A percentile compares a stretch with the other conserved stretches of the same genome.
Conservation (phyloP, 768 basidiomycete species). For the Mycena metata region DNA sequence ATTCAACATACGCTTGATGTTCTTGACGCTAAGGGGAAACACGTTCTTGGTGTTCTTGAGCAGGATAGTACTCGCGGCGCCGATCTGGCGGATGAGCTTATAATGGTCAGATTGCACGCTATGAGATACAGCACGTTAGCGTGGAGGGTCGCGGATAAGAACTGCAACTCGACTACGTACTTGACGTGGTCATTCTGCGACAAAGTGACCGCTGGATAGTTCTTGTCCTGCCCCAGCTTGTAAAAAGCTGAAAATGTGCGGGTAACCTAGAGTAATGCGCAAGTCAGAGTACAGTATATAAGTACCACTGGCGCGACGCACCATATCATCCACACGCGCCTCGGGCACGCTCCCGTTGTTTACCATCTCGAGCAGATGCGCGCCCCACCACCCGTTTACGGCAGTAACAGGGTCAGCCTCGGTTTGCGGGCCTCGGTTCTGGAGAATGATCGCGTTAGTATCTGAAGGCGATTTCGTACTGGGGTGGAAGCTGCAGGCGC, state of each 20-base stretch:
- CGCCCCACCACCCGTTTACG: constrained; percentile 39
- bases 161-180: not conserved
- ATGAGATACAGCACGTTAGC: not conserved
- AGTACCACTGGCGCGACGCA: not conserved
- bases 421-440: constrained; percentile 19
- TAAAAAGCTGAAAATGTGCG: constrained; percentile 65
- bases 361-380: constrained; percentile 53
- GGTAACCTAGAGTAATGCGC: constrained; percentile 42
- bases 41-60: constrained; percentile 68
- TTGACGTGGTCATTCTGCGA: constrained; percentile 19
- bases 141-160: not conserved
- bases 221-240: constrained; percentile 36
- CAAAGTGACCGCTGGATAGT: constrained; percentile 20
- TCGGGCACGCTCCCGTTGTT: constrained; percentile 62
- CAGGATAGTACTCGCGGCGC: constrained; percentile 72
- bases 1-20: constrained; percentile 49
- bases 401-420: constrained; percentile 29
- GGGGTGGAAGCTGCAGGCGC: not conserved
- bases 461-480: too few species aligned
- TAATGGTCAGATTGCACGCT: constrained; percentile 33
- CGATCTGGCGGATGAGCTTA: constrained; percentile 71
- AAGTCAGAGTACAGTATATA: not conserved
- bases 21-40: constrained; percentile 56
- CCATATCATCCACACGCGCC: constrained; percentile 68
- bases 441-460: not conserved